phyloP scores from a whole-genome alignment of 352 stramenopile genomes.

The Globisporangium barbulae region DNA sequence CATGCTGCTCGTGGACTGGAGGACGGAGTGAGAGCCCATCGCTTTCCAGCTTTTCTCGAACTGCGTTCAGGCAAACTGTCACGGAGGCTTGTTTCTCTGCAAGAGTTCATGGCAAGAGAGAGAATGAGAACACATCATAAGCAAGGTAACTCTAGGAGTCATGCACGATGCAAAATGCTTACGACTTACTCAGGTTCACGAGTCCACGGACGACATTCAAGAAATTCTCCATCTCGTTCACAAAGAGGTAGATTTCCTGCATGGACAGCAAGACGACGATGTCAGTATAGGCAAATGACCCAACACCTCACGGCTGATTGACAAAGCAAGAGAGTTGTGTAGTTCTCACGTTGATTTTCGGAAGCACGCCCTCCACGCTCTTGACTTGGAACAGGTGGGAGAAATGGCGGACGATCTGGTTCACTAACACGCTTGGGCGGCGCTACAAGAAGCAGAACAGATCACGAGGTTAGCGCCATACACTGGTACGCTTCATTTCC shows the following conservation, averaged over 20 bases:
- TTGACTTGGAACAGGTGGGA: slow-evolving; percentile 86
- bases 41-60: slow-evolving; percentile 33
- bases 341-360: slow-evolving; percentile 81
- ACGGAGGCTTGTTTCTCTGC: slow-evolving; percentile 46
- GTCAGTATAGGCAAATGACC: not conserved
- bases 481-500: not conserved
- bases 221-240: slow-evolving; percentile 88
- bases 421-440: slow-evolving; percentile 73
- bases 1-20: not conserved
- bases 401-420: slow-evolving; percentile 87
- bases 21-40: slow-evolving; percentile 10
- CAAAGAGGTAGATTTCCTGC: slow-evolving; percentile 81
- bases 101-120: not conserved
- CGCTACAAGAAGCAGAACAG: slow-evolving; percentile 31
- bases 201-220: slow-evolving; percentile 52
- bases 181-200: slow-evolving; percentile 57
- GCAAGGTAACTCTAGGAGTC: not conserved
- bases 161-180: not conserved
- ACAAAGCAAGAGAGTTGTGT: not conserved
- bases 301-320: not conserved
- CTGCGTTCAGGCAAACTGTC: slow-evolving; percentile 44
- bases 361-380: slow-evolving; percentile 83
- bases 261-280: slow-evolving; percentile 5
- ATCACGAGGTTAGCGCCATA: not conserved
- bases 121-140: not conserved